Evolutionary conservation across 495 filamentous ascomycete genomes (phyloP).

Genomic region (Rostrohypoxylon terebratum): DNA sequence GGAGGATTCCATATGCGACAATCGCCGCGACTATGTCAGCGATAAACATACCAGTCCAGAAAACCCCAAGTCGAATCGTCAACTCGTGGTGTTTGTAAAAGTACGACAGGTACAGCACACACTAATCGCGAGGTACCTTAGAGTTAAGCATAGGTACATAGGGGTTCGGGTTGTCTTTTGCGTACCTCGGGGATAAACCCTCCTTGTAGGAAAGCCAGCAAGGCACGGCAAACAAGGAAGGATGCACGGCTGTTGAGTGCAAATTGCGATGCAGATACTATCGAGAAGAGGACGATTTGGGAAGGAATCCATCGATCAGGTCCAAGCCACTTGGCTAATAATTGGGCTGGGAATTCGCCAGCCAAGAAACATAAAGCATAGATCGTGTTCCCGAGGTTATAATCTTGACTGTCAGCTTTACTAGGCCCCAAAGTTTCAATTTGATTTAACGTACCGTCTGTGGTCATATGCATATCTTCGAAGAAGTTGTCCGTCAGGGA

Average conservation of each 20-base stretch:
- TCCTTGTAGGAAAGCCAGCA: conserved; percentile 81
- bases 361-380: conserved; percentile 76
- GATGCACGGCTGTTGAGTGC: conserved; percentile 69
- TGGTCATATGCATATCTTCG: conserved; percentile 50
- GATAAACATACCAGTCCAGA: conserved; percentile 75
- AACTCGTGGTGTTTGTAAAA: conserved; percentile 80
- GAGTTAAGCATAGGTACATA: not conserved
- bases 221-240: conserved; percentile 72
- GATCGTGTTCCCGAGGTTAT: conserved; percentile 81
- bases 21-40: conserved; percentile 76
- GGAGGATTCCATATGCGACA: conserved; percentile 77
- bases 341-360: conserved; percentile 80
- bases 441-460: conserved; percentile 47
- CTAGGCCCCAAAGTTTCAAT: not conserved
- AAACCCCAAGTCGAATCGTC: conserved; percentile 60
- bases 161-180: no score
- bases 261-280: conserved; percentile 76
- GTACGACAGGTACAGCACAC: conserved; percentile 76
- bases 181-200: conserved; percentile 69
- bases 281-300: conserved; percentile 82
- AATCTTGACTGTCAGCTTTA: conserved; percentile 57
- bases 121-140: conserved; percentile 21
- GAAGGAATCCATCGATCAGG: conserved; percentile 88
- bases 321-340: conserved; percentile 80
- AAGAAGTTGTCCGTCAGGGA: conserved; percentile 57